Evolutionary conservation across 176 grass and related monocot genomes (phyloP).

Genomic region (Ensete glaucum): DNA sequence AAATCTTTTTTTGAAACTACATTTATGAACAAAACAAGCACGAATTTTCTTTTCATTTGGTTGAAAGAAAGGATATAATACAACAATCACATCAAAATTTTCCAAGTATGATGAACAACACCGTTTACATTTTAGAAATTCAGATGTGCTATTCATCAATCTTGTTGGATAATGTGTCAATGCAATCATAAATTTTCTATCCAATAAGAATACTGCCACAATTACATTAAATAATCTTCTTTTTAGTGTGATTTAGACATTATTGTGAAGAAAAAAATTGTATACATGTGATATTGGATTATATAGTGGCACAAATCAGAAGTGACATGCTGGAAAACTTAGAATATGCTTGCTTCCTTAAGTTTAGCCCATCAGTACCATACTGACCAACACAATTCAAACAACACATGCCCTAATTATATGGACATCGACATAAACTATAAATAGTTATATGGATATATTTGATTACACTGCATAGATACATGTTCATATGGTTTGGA

Average conservation of each 20-base stretch:
- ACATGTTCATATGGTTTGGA: background rate
- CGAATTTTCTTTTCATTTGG: background rate
- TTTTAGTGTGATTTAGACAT: background rate
- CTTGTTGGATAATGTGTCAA: background rate
- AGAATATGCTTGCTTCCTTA: background rate
- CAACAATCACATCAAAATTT: background rate
- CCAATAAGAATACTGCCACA: too few relatives aligned
- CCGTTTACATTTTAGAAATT: background rate
- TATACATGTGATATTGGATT: background rate
- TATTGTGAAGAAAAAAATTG: background rate
- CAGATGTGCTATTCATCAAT: background rate
- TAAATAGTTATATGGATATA: too few relatives aligned
- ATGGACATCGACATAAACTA: too few relatives aligned
- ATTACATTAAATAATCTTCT: too few relatives aligned
- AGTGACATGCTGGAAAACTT: background rate
- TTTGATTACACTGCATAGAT: background rate
- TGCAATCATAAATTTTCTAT: too few relatives aligned
- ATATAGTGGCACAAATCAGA: background rate
- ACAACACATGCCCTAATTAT: too few relatives aligned
- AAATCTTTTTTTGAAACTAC: too few relatives aligned
- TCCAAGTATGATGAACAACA: background rate
- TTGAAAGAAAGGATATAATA: background rate
- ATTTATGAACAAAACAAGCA: background rate
- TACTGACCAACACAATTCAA: too few relatives aligned
- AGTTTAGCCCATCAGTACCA: background rate